phyloP scores from a whole-genome alignment of 2,329 filamentous ascomycete species.

The Colletotrichum spinosum region DNA sequence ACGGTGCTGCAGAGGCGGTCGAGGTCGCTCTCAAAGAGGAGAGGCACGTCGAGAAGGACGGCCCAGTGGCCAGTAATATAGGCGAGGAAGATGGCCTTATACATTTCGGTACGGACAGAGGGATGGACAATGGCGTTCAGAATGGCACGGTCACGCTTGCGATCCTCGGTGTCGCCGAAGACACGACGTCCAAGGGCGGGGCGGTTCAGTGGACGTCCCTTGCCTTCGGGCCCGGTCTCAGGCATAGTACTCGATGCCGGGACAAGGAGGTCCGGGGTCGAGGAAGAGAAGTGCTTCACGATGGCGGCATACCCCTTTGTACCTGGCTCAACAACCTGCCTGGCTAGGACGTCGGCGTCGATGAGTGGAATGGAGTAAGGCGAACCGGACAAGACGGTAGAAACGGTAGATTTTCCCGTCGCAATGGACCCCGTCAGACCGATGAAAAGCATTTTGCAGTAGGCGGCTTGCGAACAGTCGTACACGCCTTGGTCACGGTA shows the following conservation, averaged over 20 bases:
- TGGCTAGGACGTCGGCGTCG: constrained; percentile 92
- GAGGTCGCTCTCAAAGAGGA: constrained; percentile 90
- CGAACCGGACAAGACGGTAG: constrained; percentile 79
- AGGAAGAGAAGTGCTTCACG: constrained; percentile 81
- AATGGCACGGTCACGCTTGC: constrained; percentile 76
- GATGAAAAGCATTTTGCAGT: constrained; percentile 84
- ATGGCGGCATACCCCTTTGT: constrained; percentile 87
- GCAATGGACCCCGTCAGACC: constrained; percentile 97
- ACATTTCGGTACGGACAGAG: constrained; percentile 86
- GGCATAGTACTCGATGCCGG: constrained; percentile 64
- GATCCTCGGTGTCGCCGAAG: constrained; percentile 82
- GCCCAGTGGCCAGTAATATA: constrained; percentile 87
- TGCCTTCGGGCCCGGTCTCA: constrained; percentile 66
- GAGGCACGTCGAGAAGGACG: constrained; percentile 90
- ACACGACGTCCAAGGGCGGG: constrained; percentile 86
- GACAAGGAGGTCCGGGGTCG: constrained; percentile 87
- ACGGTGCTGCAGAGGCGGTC: constrained; percentile 88
- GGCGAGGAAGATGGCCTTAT: constrained; percentile 75
- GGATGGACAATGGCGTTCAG: constrained; percentile 95
- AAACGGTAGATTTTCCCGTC: constrained; percentile 97
- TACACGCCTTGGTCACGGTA: too few relatives aligned
- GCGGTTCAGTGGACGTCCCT: constrained; percentile 83
- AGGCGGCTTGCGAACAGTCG: too few relatives aligned
- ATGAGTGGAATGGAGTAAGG: constrained; percentile 91
- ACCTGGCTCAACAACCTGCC: constrained; percentile 93